Base-by-base conservation (phyloP, 176 grass and related monocot species). In the Phoenix dactylifera region DNA sequence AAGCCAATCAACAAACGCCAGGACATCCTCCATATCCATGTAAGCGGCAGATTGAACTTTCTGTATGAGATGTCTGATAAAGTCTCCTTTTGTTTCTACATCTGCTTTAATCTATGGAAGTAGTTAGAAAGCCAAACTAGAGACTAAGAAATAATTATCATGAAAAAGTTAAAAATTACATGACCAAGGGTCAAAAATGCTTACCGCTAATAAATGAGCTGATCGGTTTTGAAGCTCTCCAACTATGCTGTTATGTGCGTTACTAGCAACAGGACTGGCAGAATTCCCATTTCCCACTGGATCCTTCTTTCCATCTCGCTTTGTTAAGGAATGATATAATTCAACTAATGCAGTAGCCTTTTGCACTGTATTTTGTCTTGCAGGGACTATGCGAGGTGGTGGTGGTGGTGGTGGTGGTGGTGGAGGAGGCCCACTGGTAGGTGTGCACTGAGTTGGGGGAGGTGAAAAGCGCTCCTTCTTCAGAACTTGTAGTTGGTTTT, bases 191-290 rank as follows among this genome's bases (percentile, higher is more conserved):
- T 50, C 19, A 22, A 22, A 24, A 22, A 44, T 59, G 51, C 77
- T 50, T 69, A 97, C 92, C 35, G 92, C 83, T 19, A 97, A 26
- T 55, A 88, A 56, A 80, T 97, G 87, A 6, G 72, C 51, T 18
- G 92, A 97, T 66, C 92, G 87, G 66, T 90, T 97, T 75, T 88
- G 92, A 28, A 97, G 83, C 60, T 97, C 92, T 22, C 81, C 87
- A 16, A 97, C 75, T 1, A 97, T 83, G 64, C 82, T 71, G 60
- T 81, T 73, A 24, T 67, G 72, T 10, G 72, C 58, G 17, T 77
- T 77, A 22, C 52, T 44, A 30, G 29, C 53, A 54, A 71, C 56
- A 71, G 70, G 70, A 22, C 52, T 74, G 1, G 61, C 62, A 26
- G 57, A 52, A 58, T 58, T 61, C 30, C 74, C 60, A 60, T 64